phyloP scores from a whole-genome alignment of 768 basidiomycete species.

The Xanthoconium stramineum region DNA sequence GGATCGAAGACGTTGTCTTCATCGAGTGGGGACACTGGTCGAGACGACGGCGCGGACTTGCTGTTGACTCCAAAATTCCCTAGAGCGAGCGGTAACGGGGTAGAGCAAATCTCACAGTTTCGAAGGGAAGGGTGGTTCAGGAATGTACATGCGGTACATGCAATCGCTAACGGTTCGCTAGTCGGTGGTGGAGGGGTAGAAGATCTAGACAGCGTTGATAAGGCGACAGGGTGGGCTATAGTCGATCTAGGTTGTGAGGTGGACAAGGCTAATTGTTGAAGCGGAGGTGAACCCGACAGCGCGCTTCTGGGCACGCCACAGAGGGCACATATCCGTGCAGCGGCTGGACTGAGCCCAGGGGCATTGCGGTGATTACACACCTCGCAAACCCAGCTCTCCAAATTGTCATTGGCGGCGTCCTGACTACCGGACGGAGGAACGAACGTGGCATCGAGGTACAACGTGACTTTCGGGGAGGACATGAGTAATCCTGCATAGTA shows the following conservation, averaged over 20 bases:
- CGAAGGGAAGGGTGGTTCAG: constrained; percentile 75
- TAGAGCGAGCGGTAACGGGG: constrained; percentile 48
- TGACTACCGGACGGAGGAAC: constrained; percentile 23
- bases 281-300: constrained; percentile 25
- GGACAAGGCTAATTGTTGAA: constrained; percentile 35
- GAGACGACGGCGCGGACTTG: constrained; percentile 65
- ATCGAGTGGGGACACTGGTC: constrained; percentile 51
- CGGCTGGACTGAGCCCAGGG: constrained; percentile 66
- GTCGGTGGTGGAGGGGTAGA: constrained; percentile 20
- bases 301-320: constrained; percentile 73
- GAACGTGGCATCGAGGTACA: constrained; percentile 49
- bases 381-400: constrained; percentile 76
- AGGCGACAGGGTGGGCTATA: constrained; percentile 28
- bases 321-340: constrained; percentile 67
- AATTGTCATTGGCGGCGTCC: constrained; percentile 33
- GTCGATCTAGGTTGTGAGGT: constrained; percentile 40
- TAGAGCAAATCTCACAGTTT: constrained; percentile 84
- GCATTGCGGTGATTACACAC: constrained; percentile 88
- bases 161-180: constrained; percentile 36
- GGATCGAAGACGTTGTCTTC: constrained; percentile 26
- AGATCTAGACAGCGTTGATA: constrained; percentile 17
- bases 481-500: constrained; percentile 88
- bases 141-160: constrained; percentile 90
- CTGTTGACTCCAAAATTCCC: constrained; percentile 28
- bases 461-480: constrained; percentile 85